Conservation (phyloP, 495 filamentous ascomycete species). For the Daldinia grandis region DNA sequence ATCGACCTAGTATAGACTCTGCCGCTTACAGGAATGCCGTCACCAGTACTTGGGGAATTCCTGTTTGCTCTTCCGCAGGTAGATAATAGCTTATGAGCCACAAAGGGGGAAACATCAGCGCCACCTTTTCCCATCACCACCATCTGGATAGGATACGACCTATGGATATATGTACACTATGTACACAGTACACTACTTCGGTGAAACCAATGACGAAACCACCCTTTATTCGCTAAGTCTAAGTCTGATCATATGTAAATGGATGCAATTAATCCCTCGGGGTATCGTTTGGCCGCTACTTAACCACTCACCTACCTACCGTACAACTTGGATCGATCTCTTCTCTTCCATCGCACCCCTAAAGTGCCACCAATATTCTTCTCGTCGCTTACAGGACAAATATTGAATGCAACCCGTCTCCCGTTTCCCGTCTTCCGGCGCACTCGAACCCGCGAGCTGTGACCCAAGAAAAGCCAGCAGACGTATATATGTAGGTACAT, state of each 20-base stretch:
- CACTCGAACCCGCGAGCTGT: background rate
- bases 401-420: slow-evolving; percentile 23
- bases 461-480: slow-evolving; percentile 2
- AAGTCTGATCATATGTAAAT: slow-evolving; percentile 4
- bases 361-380: slow-evolving; percentile 26
- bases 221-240: slow-evolving; percentile 4
- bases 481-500: background rate
- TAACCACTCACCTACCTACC: background rate
- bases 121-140: slow-evolving; percentile 18
- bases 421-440: background rate
- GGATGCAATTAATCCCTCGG: slow-evolving; percentile 28
- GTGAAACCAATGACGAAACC: slow-evolving; percentile 25
- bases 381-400: slow-evolving; percentile 25
- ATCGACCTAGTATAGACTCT: slow-evolving; percentile 18
- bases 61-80: background rate
- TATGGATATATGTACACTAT: too few relatives aligned
- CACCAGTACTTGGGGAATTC: slow-evolving; percentile 9
- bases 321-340: slow-evolving; percentile 13
- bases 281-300: slow-evolving; percentile 38
- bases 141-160: too few relatives aligned
- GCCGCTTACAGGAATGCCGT: slow-evolving; percentile 20
- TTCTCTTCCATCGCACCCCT: slow-evolving; percentile 21
- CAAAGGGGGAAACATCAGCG: slow-evolving; percentile 11
- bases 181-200: background rate
- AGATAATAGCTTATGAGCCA: slow-evolving; percentile 29